These are phyloP conservation scores for Monilinia polystroma DNA, from an alignment of 2,329 filamentous ascomycete species.

Conservation along the genomic window DNA sequence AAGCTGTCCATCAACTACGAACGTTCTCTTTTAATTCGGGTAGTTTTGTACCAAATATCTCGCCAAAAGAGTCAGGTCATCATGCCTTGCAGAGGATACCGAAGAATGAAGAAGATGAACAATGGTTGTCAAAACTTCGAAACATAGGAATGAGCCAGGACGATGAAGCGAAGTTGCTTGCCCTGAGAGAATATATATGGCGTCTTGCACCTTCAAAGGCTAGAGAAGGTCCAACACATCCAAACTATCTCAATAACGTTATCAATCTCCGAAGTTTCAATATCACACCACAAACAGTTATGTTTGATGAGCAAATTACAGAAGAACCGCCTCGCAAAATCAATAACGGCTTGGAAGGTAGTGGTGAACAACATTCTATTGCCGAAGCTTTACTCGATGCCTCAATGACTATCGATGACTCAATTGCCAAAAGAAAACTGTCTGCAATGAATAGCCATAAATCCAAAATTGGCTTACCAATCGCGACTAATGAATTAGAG, in stretches of 20 bases:
- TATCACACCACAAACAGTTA: constrained; percentile 82
- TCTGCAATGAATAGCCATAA: constrained; percentile 53
- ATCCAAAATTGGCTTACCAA: constrained; percentile 42
- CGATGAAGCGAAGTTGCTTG: constrained; percentile 86
- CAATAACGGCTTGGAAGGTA: constrained; percentile 41
- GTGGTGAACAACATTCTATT: constrained; percentile 64
- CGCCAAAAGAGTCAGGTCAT: constrained; percentile 55
- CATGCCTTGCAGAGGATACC: constrained; percentile 61
- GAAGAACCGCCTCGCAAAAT: constrained; percentile 43
- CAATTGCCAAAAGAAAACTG: constrained; percentile 54
- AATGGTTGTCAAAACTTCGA: constrained; percentile 82
- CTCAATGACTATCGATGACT: constrained; percentile 79
- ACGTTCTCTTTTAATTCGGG: constrained; percentile 66
- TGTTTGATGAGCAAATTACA: constrained; percentile 76
- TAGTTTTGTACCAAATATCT: constrained; percentile 52
- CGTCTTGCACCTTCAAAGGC: constrained; percentile 69
- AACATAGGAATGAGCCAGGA: constrained; percentile 79
- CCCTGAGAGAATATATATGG: constrained; percentile 88
- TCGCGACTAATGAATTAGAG: constrained; percentile 28
- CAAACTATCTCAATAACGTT: constrained; percentile 62
- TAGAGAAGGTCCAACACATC: constrained; percentile 30
- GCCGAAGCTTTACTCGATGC: constrained; percentile 89
- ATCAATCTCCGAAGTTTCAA: constrained; percentile 72
- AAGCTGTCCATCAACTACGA: constrained; percentile 66
- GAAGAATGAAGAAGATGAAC: constrained; percentile 89